Evolutionary conservation across 2,329 filamentous ascomycete species (phyloP).

Genomic region (Trichoderma guizhouense): DNA sequence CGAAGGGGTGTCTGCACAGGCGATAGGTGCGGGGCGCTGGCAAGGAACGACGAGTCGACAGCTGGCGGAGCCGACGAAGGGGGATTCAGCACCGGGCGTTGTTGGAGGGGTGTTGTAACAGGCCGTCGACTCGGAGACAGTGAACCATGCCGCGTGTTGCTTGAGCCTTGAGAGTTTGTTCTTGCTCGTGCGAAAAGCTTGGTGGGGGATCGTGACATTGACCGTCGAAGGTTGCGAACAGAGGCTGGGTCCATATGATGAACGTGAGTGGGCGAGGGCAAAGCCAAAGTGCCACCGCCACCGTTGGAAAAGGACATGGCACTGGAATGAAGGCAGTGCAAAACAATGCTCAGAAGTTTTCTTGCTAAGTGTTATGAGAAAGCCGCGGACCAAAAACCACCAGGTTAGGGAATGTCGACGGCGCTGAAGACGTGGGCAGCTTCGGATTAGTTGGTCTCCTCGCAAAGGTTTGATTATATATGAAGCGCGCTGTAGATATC

Average conservation of each 20-base stretch:
- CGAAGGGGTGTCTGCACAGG: constrained; percentile 63
- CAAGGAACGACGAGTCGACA: constrained; percentile 28
- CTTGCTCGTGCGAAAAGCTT: constrained; percentile 65
- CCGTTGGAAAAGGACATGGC: constrained; percentile 57
- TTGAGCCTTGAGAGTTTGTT: constrained; percentile 45
- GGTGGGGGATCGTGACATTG: constrained; percentile 89
- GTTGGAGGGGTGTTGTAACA: constrained; percentile 33
- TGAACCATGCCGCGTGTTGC: constrained; percentile 44
- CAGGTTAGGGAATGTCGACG: constrained; percentile 27
- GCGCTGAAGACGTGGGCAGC: not conserved
- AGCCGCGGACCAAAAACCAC: constrained; percentile 26
- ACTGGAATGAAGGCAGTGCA: constrained; percentile 29
- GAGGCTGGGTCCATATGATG: constrained; percentile 80
- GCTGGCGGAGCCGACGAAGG: constrained; percentile 37
- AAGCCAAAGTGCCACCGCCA: constrained; percentile 73
- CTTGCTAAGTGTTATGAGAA: constrained; percentile 18
- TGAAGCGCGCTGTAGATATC: constrained; percentile 11
- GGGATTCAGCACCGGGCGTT: constrained; percentile 32
- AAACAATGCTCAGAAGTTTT: constrained; percentile 8
- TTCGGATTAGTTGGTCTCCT: constrained; percentile 8
- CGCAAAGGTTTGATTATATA: constrained; percentile 1
- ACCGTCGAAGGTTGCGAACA: constrained; percentile 79
- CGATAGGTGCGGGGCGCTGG: constrained; percentile 36
- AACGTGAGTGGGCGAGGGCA: constrained; percentile 80
- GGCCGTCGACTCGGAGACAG: constrained; percentile 51